Base-by-base conservation (phyloP, 768 basidiomycete genomes). In the Dictyophora rubrovolvata region DNA sequence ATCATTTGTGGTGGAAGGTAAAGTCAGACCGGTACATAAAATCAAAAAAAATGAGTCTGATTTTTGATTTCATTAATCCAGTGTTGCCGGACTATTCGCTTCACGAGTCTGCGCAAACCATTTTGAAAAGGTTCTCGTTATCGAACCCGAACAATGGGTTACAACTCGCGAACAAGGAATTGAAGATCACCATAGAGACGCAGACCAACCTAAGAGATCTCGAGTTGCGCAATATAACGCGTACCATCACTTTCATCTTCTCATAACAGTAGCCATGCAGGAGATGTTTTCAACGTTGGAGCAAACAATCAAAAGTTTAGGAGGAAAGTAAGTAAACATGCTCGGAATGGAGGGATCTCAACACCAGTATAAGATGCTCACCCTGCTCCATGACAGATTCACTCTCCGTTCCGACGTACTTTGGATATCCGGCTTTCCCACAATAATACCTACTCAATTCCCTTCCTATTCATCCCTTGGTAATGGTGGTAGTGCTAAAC, bases 51-150 rank as follows among this genome's bases (percentile, higher is more conserved):
- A 5, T 55, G 11, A n/a, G 11, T 22, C 20, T 33, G 11, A 37
- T 37, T 37, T 7, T 37, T 37, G 36, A 37, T 37, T 37, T n/a
- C n/a, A 14, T 42, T 42, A 4, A 14, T 12, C 42, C 18, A 73
- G 72, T 53, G 64, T 73, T 18, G 67, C 67, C 17, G 72, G 72
- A 8, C 59, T 73, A 8, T 54, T 69, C 33, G 54, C 72, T 10
- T 71, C 72, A 5, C 63, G 69, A 16, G 64, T 71, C 11, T 71
- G 69, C 53, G 64, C 68, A 17, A 65, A 69, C 55, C 70, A 71
- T 53, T 73, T 72, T 58, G 66, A 70, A 50, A 58, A 62, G 5
- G 70, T 73, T 47, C 35, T 72, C 21, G 61, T 73, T 37, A 60
- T 73, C 28, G 72, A 73, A 46, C 63, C 72, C 14, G 72, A 36